Evolutionary conservation across 768 basidiomycete species (phyloP), one percentile per base, ranked within the genome.

Genomic region (Pleurotus sapidus): DNA sequence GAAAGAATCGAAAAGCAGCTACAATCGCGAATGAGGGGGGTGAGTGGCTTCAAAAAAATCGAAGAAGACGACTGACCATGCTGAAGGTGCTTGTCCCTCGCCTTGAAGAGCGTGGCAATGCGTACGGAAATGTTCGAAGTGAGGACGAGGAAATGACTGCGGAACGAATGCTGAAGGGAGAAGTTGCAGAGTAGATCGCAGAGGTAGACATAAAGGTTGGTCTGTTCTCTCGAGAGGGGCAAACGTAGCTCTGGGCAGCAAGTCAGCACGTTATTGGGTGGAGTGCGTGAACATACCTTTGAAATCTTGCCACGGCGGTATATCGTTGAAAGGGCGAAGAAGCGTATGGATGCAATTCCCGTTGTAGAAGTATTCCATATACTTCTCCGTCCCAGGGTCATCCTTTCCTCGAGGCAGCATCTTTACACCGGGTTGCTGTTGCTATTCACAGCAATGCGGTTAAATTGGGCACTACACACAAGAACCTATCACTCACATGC

Each of bases 1-100:
- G 88, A 77, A 96, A 93, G 76, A 91, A 94, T 34, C 95, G 90
- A 68, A 99, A 88, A 11, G 94, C 87, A 67, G 91, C 97, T 98
- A 63, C 59, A 14, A 64, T 45, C 27, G 20, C 47, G 27, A 56
- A 39, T 45, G 17, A 40, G 23, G 17, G 64, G 49, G 20, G 56
- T 59, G 43, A 50, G 63, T 49, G 66, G 58, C 46, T 42, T 5
- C 40, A 38, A 39, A 49, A 38, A 14, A 17, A 4, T 25, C 46
- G n/a, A 3, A 49, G n/a, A 49, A 3, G 17, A 56, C 54, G 49
- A 76, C 90, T 60, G 65, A 96, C 95, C 90, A 69, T 97, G 86
- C 37, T 93, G 87, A 43, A 98, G 80, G 67, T 97, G 92, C 70
- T 98, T 98, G 68, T 97, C 94, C 66, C 85, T 86, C 49, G 85